Evolutionary conservation across 768 basidiomycete genomes (phyloP).

Genomic region (Tricholoma sp.): DNA sequence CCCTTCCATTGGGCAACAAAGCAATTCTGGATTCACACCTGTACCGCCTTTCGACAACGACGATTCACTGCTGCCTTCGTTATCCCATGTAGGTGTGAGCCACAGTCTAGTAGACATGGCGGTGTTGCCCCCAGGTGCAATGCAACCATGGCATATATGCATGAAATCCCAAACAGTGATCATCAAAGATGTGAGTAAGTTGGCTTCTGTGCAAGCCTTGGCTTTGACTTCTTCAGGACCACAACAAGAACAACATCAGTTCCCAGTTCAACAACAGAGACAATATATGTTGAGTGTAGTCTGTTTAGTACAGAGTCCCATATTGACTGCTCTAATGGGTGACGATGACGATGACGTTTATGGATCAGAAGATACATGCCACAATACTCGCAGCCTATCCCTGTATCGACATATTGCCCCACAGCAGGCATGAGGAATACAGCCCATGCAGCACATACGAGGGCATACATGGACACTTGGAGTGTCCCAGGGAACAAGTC

Average conservation of each 20-base stretch:
- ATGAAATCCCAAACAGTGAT: too few species aligned
- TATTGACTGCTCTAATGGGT: constrained; percentile 12
- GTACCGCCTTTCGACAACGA: constrained; percentile 28
- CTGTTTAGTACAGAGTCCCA: constrained; percentile 17
- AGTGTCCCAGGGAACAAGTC: too few species aligned
- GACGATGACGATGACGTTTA: constrained; percentile 37
- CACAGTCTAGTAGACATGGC: constrained; percentile 28
- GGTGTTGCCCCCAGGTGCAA: constrained; percentile 54
- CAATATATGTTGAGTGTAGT: constrained; percentile 17
- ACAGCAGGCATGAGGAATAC: too few species aligned
- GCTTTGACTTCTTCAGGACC: constrained; percentile 6
- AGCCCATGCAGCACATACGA: too few species aligned
- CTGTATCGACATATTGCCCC: too few species aligned
- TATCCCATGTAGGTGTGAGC: too few species aligned
- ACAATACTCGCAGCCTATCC: too few species aligned
- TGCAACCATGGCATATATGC: constrained; percentile 63
- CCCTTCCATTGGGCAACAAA: constrained; percentile 54
- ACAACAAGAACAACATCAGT: too few species aligned
- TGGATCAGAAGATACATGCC: constrained; percentile 33
- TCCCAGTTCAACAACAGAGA: constrained; percentile 11
- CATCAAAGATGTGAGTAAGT: too few species aligned
- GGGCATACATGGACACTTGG: too few species aligned
- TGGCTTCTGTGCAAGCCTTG: constrained; percentile 16
- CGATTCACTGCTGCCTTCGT: constrained; percentile 44
- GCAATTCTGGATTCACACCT: constrained; percentile 13